Conservation (phyloP, 176 grass and related monocot genomes). For the Microstegium vimineum region DNA sequence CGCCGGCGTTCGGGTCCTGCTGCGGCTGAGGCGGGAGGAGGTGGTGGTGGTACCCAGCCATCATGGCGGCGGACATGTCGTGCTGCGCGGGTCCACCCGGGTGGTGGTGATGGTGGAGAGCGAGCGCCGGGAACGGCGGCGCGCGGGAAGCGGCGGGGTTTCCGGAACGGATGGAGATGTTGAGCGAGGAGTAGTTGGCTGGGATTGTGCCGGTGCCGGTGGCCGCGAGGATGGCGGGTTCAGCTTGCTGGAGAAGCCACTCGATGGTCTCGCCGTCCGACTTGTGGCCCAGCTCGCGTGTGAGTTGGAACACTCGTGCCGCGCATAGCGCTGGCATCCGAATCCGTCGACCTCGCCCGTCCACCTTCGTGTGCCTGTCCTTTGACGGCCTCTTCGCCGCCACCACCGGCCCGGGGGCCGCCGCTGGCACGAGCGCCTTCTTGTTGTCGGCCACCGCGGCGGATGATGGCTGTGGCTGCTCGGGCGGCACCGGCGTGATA, state of each 20-base stretch:
- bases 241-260: slow-evolving; percentile 96
- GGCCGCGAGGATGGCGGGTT: slow-evolving; percentile 88
- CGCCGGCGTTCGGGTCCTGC: slow-evolving; percentile 30
- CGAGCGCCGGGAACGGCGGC: slow-evolving; percentile 35
- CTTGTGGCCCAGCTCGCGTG: slow-evolving; percentile 94
- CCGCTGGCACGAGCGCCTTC: slow-evolving; percentile 44
- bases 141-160: slow-evolving; percentile 13
- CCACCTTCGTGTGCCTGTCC: slow-evolving; percentile 97
- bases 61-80: slow-evolving; percentile 70
- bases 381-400: slow-evolving; percentile 79
- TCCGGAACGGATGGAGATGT: slow-evolving; percentile 64
- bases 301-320: slow-evolving; percentile 93
- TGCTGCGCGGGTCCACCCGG: slow-evolving; percentile 26
- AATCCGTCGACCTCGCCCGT: slow-evolving; percentile 81
- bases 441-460: slow-evolving; percentile 36
- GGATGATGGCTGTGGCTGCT: slow-evolving; percentile 41
- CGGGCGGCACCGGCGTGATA: slow-evolving; percentile 26
- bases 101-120: slow-evolving; percentile 46
- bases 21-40: slow-evolving; percentile 34
- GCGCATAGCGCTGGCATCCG: slow-evolving; percentile 98
- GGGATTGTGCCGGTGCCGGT: slow-evolving; percentile 95
- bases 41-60: slow-evolving; percentile 73
- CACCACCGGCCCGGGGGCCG: not conserved
- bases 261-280: slow-evolving; percentile 98
- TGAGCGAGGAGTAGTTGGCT: slow-evolving; percentile 83